Conservation (phyloP, 2,329 filamentous ascomycete species). For the Fusarium siculi region DNA sequence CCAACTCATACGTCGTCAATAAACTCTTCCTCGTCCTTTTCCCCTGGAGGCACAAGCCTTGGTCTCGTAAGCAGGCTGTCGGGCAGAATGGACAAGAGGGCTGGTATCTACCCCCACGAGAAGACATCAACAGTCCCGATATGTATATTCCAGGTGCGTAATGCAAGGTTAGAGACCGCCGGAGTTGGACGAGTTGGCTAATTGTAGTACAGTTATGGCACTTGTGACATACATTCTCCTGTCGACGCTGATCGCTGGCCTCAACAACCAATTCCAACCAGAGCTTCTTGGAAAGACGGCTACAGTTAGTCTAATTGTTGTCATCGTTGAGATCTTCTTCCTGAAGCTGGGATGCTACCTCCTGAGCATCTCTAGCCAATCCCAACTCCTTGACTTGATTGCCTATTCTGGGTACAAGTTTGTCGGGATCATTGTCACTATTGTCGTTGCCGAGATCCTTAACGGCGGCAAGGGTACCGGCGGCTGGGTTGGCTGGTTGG, state of each 20-base stretch:
- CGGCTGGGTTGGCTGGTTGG: slow-evolving; percentile 86
- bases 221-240: slow-evolving; percentile 97
- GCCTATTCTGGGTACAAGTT: slow-evolving; percentile 99
- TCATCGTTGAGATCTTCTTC: slow-evolving; percentile 87
- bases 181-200: slow-evolving; percentile 20
- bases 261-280: slow-evolving; percentile 92
- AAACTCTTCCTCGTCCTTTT: slow-evolving; percentile 95
- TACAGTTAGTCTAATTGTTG: slow-evolving; percentile 82
- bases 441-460: slow-evolving; percentile 80
- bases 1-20: slow-evolving; percentile 94
- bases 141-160: slow-evolving; percentile 89
- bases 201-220: slow-evolving; percentile 76
- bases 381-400: slow-evolving; percentile 90
- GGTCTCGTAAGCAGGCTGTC: slow-evolving; percentile 88
- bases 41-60: slow-evolving; percentile 97
- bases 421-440: slow-evolving; percentile 92
- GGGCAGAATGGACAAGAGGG: slow-evolving; percentile 76
- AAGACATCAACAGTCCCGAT: slow-evolving; percentile 97
- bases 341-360: slow-evolving; percentile 95
- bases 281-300: slow-evolving; percentile 92
- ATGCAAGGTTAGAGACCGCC: neutral
- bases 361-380: slow-evolving; percentile 91
- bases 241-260: slow-evolving; percentile 87
- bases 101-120: slow-evolving; percentile 88
- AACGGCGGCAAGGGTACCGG: slow-evolving; percentile 85